A percentile compares a stretch with the other conserved stretches of the same genome.
Conservation (phyloP, 371 early-diverging fungal genomes). For the Haplosporangium sp. region DNA sequence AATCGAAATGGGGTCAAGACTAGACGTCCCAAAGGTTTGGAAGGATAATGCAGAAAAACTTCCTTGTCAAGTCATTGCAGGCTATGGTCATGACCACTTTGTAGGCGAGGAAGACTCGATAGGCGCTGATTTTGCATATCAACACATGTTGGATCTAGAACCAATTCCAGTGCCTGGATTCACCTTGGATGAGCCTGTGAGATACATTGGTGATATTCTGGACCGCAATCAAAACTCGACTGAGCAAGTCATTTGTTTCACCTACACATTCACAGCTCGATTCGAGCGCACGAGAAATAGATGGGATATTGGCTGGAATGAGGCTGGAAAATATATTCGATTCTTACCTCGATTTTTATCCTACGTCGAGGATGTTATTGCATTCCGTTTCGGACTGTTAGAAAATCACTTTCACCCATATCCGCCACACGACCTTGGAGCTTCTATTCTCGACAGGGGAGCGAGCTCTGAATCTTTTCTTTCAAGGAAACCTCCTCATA, state of each 20-base stretch:
- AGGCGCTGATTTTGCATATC: slow-evolving; percentile 51
- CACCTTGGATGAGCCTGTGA: background rate
- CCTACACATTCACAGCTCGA: slow-evolving; percentile 43
- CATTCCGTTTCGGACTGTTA: slow-evolving; percentile 29
- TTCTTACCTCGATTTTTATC: slow-evolving; percentile 49
- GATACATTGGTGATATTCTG: slow-evolving; percentile 35
- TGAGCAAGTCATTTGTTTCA: slow-evolving; percentile 34
- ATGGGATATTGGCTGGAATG: slow-evolving; percentile 35
- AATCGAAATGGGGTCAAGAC: slow-evolving; percentile 25
- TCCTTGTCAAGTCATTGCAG: slow-evolving; percentile 39
- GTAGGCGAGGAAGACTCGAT: slow-evolving; percentile 40
- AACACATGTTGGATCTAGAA: slow-evolving; percentile 27
- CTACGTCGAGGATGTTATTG: slow-evolving; percentile 44
- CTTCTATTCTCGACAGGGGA: slow-evolving; percentile 36
- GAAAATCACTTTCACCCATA: slow-evolving; percentile 23
- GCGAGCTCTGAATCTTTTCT: slow-evolving; percentile 18
- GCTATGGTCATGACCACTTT: slow-evolving; percentile 47
- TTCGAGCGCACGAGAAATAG: slow-evolving; percentile 31
- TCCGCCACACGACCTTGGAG: slow-evolving; percentile 37
- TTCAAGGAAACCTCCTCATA: slow-evolving; percentile 17
- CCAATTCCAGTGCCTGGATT: slow-evolving; percentile 39
- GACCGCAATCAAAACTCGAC: slow-evolving; percentile 39
- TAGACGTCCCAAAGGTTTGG: slow-evolving; percentile 27
- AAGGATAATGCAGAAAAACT: slow-evolving; percentile 23
- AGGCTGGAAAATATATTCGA: slow-evolving; percentile 29